These are phyloP conservation scores for Tricholoma furcatifolium DNA, from an alignment of 768 basidiomycete species.

Conservation along the genomic window DNA sequence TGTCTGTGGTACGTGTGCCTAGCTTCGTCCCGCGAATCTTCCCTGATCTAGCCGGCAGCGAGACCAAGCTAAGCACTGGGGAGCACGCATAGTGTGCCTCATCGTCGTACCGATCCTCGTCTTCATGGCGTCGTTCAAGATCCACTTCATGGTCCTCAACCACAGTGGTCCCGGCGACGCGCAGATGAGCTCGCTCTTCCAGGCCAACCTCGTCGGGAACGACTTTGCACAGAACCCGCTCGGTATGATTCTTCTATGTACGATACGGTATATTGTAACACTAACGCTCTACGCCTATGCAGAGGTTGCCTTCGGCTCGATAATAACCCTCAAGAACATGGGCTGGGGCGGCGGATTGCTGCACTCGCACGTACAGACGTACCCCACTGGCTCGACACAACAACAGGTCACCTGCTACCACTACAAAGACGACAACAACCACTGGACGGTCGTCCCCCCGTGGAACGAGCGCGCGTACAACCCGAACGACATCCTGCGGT, in stretches of 20 bases:
- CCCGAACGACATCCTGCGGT: conserved; percentile 65
- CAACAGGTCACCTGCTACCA: conserved; percentile 99
- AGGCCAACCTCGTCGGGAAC: conserved; percentile 93
- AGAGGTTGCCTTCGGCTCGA: conserved; percentile 91
- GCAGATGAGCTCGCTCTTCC: conserved; percentile 98
- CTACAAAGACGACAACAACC: conserved; percentile 98
- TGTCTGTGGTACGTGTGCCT: conserved; percentile 69
- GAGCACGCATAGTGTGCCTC: conserved; percentile 78
- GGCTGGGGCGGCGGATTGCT: conserved; percentile 96
- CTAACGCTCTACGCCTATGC: too few species aligned
- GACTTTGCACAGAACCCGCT: conserved; percentile 91
- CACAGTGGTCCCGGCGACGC: conserved; percentile 96
- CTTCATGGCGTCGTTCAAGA: conserved; percentile 93
- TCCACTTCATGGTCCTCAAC: conserved; percentile 93
- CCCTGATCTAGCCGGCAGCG: conserved; percentile 44
- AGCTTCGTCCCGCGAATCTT: background rate
- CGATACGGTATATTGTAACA: too few species aligned
- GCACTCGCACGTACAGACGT: conserved; percentile 96
- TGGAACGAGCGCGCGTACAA: conserved; percentile 78
- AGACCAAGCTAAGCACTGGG: conserved; percentile 90
- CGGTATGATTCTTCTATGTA: conserved; percentile 40
- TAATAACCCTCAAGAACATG: conserved; percentile 92
- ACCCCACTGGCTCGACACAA: conserved; percentile 86
- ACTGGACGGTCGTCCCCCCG: conserved; percentile 77
- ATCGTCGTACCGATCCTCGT: conserved; percentile 90